Evolutionary conservation across 306 rosid genomes (phyloP).

Genomic region (Cucurbita argyrosperma): DNA sequence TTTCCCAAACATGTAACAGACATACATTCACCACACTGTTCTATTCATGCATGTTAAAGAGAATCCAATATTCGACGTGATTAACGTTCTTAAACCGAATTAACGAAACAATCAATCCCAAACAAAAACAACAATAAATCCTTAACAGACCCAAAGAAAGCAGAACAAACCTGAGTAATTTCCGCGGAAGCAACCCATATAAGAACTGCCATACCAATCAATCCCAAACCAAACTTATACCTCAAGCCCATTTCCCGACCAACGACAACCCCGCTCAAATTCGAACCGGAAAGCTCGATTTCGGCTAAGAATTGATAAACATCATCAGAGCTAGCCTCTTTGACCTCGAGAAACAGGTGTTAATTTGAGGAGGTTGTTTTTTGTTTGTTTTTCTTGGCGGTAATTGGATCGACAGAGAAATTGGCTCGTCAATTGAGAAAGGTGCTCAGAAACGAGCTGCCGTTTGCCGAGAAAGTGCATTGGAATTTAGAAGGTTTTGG

Average conservation of each 20-base stretch:
- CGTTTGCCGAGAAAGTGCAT: neutral
- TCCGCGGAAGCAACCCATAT: slow-evolving; percentile 66
- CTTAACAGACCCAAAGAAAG: neutral
- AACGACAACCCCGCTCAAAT: neutral
- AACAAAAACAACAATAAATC: neutral
- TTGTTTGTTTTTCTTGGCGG: neutral
- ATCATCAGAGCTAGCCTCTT: neutral
- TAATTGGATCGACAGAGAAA: neutral
- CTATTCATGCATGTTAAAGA: neutral
- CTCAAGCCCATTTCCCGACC: slow-evolving; percentile 39
- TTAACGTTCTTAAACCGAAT: neutral
- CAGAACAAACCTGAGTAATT: slow-evolving; percentile 47
- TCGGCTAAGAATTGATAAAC: slow-evolving; percentile 2
- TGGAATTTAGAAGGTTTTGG: neutral
- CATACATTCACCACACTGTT: neutral
- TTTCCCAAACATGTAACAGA: neutral
- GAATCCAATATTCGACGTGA: neutral
- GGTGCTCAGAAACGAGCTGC: neutral
- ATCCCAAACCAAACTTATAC: slow-evolving; percentile 42
- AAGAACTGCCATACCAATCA: slow-evolving; percentile 39
- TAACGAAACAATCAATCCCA: neutral
- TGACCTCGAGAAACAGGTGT: neutral
- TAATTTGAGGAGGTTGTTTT: neutral
- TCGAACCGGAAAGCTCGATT: neutral
- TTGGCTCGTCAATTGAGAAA: neutral